A percentile compares a stretch with the other conserved stretches of the same genome.
Evolutionary conservation across 495 filamentous ascomycete species (phyloP).

Genomic region (Neurospora sp.): DNA sequence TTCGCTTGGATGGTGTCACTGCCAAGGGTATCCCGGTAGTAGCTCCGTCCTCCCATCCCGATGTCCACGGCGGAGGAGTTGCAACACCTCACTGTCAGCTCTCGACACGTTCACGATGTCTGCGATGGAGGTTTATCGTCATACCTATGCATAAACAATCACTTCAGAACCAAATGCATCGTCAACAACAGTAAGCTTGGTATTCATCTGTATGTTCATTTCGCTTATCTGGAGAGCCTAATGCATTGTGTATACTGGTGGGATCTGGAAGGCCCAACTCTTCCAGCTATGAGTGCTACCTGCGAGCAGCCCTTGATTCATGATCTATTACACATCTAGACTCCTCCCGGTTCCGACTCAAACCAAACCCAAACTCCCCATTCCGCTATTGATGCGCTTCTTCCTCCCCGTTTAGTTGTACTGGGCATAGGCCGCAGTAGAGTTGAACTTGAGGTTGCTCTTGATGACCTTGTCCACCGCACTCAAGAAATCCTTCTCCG

Average conservation of each 20-base stretch:
- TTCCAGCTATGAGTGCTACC: background rate
- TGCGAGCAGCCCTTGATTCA: background rate
- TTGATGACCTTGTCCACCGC: slow-evolving; percentile 99
- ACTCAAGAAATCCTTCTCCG: slow-evolving; percentile 97
- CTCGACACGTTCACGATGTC: background rate
- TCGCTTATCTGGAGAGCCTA: background rate
- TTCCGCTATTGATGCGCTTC: background rate
- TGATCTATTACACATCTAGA: slow-evolving; percentile 14
- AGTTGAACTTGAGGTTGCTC: slow-evolving; percentile 98
- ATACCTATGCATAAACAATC: no score
- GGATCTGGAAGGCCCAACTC: background rate
- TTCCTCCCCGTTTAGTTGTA: slow-evolving; percentile 62
- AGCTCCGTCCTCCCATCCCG: background rate
- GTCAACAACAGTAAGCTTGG: background rate
- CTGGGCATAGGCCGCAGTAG: slow-evolving; percentile 96
- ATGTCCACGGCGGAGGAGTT: background rate
- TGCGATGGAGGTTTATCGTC: background rate
- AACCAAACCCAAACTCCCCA: background rate
- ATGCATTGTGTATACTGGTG: background rate
- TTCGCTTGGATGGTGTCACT: background rate
- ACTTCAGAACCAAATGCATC: background rate
- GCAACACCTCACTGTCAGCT: background rate
- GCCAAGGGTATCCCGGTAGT: background rate
- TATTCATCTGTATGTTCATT: background rate
- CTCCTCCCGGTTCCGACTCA: slow-evolving; percentile 3